These are phyloP conservation scores for Abrus pulchellus DNA, from an alignment of 306 rosid species.

Conservation along the genomic window DNA sequence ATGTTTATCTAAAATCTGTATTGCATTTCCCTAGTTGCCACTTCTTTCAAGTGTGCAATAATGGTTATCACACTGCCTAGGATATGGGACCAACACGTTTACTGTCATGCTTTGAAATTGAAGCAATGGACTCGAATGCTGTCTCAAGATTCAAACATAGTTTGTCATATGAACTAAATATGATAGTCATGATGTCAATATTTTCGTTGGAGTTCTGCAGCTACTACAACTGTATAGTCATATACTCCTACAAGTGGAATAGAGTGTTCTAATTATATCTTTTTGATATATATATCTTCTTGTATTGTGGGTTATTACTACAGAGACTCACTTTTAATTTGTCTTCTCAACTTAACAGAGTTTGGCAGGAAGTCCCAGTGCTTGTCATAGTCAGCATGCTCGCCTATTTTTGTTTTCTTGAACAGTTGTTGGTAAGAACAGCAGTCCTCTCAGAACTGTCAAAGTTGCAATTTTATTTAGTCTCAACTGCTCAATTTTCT, in stretches of 20 bases:
- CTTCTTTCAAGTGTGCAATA: neutral
- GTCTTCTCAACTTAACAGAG: constrained; percentile 59
- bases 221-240: neutral
- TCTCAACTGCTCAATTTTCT: constrained; percentile 44
- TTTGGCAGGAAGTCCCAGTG: constrained; percentile 98
- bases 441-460: constrained; percentile 38
- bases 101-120: constrained; percentile 24
- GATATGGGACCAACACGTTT: neutral
- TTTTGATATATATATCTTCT: constrained; percentile 12
- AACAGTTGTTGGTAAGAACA: constrained; percentile 89
- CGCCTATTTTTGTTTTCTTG: constrained; percentile 97
- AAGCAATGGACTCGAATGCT: constrained; percentile 9
- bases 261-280: neutral
- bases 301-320: constrained; percentile 13
- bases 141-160: neutral
- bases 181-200: constrained; percentile 3
- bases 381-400: constrained; percentile 97
- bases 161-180: constrained; percentile 33
- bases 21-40: neutral
- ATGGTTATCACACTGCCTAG: neutral
- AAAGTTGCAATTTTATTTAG: constrained; percentile 28
- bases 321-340: constrained; percentile 36
- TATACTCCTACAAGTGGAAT: neutral
- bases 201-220: constrained; percentile 19
- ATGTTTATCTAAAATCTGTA: constrained; percentile 6